Conservation (phyloP, 1,284 basidiomycete species). For the Fomes fomentarius region DNA sequence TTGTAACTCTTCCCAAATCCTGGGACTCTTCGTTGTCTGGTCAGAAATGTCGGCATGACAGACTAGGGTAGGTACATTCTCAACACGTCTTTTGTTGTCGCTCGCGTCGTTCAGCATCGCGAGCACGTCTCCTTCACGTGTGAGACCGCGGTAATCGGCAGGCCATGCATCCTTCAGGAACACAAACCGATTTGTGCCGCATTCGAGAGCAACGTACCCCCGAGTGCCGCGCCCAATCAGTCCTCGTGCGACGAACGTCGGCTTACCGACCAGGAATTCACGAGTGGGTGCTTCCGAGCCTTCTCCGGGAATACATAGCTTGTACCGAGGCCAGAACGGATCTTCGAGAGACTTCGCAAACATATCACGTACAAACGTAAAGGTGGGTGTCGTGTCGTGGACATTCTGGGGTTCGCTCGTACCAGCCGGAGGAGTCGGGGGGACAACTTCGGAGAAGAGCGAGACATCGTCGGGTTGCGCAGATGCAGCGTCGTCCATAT, state of each 20-base stretch:
- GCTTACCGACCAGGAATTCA: constrained; percentile 12
- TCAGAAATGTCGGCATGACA: constrained; percentile 6
- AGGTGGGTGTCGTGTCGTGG: constrained; percentile 7
- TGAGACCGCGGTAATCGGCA: not conserved
- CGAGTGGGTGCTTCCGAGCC: not conserved
- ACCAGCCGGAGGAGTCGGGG: no score
- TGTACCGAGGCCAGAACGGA: constrained; percentile 1
- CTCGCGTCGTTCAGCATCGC: not conserved
- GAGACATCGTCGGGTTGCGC: not conserved
- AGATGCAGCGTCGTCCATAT: not conserved
- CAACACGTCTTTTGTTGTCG: no score
- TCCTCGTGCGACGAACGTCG: constrained; percentile 1
- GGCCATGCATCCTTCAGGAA: constrained; percentile 11
- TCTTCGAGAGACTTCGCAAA: not conserved
- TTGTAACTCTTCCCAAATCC: not conserved
- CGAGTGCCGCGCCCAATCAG: constrained; percentile 8
- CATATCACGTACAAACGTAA: not conserved
- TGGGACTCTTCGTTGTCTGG: not conserved
- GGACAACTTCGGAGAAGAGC: no score
- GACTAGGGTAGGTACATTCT: not conserved
- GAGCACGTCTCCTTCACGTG: not conserved
- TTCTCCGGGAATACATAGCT: not conserved
- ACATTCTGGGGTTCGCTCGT: no score
- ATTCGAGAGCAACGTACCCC: constrained; percentile 5
- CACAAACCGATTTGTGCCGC: not conserved